Base-by-base conservation (phyloP, 2,329 filamentous ascomycete species). In the Neopestalotiopsis rosae region DNA sequence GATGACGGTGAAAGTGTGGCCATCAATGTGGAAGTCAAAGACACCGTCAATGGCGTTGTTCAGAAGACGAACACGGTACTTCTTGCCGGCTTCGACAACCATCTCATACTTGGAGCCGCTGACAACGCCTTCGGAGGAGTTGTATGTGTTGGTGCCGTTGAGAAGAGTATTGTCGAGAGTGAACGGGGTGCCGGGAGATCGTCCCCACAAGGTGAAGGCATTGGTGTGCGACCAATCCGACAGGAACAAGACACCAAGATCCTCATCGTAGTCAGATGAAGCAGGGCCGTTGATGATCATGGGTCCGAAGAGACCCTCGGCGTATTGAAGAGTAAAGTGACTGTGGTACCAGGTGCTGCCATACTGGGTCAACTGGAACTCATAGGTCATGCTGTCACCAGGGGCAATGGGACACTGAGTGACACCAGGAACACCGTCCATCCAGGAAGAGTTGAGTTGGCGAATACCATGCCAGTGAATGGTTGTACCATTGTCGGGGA, bases 381-480 rank as follows among this genome's bases (percentile, higher is more conserved):
- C 84, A 76, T 92, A 92, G 0, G 86, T 88, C 52, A 84, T 83
- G 7, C 80, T 82, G 9, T 84, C 73, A 0, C 86, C 86, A 0
- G 87, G 86, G 0, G 88, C 81, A 56, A 85, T 80, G 0, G 85
- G 85, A 68, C 86, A 87, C 72, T 87, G 81, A 0, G 82, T 86
- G 42, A 86, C 76, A 3, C 78, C 79, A 0, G 77, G 80, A 13
- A 90, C 88, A 65, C 90, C 90, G 71, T 91, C 89, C 64, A 86
- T 79, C 67, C 86, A 80, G 71, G 84, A 85, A 65, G 81, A 86
- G 74, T 83, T 79, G 67, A 83, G 79, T 74, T 91, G 88, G 6
- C 87, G 85, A 42, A 92, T 79, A 20, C 88, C 90, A 73, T 91
- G 89, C 81, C 85, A 91, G 74, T 91, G 89, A 34, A 91, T 85